Evolutionary conservation across 805 yeast species (phyloP), one percentile per base, ranked within the genome.

Genomic region (Wickerhamiella alocasiicola): DNA sequence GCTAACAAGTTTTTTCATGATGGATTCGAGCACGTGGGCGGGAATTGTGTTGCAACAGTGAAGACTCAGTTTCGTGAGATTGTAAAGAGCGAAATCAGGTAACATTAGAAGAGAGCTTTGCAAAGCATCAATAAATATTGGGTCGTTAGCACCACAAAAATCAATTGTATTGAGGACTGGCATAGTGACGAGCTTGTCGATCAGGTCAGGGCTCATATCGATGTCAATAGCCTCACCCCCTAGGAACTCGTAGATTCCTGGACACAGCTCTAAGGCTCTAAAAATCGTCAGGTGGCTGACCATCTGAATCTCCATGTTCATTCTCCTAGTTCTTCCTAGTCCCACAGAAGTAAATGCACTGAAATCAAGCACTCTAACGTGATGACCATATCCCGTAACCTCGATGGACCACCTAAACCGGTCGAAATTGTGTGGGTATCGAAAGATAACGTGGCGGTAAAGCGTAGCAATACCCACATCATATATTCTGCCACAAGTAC

Each of bases 291-390:
- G 62, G 30, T 78, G 67, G 0, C 95, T 85, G 30, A 85, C 83
- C 81, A 82, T 81, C 59, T 85, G 93, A 50, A 85, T 85, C 59
- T 81, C 93, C 58, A 74, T 78, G 61, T 81, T 87, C 94, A 85
- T 85, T 50, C 78, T 71, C 9, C 81, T 83, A 0, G 95, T 81
- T 48, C 95, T 67, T 2, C 95, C 95, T 36, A 85, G 66, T 0
- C 95, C 95, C 36, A 87, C 76, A 0, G 88, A 78, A 1, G 95
- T 84, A 59, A 85, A 79, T 50, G 81, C 88, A 53, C 81, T 81
- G 52, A 85, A 87, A 62, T 85, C 95, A 50, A 87, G 70, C 39
- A 78, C 75, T 50, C 76, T 75, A 16, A 82, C 88, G 47, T 70
- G 72, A 45, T 47, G 50, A 13, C 61, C 61, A 38, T 55, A 56